Conservation (phyloP, 2,329 filamentous ascomycete genomes). For the Phaeomoniella chlamydospora region DNA sequence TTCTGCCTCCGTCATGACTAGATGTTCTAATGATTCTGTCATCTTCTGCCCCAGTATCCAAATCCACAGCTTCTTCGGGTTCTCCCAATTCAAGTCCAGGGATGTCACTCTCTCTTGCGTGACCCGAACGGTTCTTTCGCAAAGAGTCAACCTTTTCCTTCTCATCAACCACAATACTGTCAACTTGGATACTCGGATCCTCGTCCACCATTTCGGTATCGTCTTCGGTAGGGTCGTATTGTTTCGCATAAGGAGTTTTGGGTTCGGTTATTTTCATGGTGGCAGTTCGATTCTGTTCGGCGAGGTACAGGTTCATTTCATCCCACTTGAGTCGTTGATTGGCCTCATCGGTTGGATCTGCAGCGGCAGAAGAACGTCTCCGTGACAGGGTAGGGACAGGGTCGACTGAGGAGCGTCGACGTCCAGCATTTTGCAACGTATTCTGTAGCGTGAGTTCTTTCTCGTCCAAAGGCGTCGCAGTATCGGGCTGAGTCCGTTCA, state of each 20-base stretch:
- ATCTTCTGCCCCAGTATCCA: conserved; percentile 20
- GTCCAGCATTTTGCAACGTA: conserved; percentile 85
- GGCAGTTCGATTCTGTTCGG: conserved; percentile 86
- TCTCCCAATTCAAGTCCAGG: conserved; percentile 85
- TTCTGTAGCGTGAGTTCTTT: conserved; percentile 91
- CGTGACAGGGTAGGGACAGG: conserved; percentile 51
- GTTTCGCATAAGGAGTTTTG: conserved; percentile 89
- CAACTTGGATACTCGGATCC: conserved; percentile 15
- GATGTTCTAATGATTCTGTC: conserved; percentile 27
- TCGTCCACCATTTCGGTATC: conserved; percentile 50
- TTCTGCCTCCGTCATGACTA: conserved; percentile 22
- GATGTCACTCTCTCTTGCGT: conserved; percentile 59
- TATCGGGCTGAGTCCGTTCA: conserved; percentile 7
- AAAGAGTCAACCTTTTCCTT: conserved; percentile 50
- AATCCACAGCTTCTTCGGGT: conserved; percentile 60
- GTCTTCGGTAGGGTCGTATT: conserved; percentile 82
- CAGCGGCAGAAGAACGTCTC: conserved; percentile 47
- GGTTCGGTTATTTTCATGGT: conserved; percentile 99
- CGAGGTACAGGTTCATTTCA: conserved; percentile 92
- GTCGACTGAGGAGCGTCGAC: conserved; percentile 67
- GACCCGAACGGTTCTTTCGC: conserved; percentile 26
- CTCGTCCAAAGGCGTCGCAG: conserved; percentile 34
- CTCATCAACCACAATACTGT: conserved; percentile 36
- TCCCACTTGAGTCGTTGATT: conserved; percentile 89
- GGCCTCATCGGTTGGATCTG: conserved; percentile 38